A percentile compares a stretch with the other conserved stretches of the same genome.
These are phyloP conservation scores for Komagataella kurtzmanii DNA, from an alignment of 805 yeast genomes.

Conservation along the genomic window DNA sequence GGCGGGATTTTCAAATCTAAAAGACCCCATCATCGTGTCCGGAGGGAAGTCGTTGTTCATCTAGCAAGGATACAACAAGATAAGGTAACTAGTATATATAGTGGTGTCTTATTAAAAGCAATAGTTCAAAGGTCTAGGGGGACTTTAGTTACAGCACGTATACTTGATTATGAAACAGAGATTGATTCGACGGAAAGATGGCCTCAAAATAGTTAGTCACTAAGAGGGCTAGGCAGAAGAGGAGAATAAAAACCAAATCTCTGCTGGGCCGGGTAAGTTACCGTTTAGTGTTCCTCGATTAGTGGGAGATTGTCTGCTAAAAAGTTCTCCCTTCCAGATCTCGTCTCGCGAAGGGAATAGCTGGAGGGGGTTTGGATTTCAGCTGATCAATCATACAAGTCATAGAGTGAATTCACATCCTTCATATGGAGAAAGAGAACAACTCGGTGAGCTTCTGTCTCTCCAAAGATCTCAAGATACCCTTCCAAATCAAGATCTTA, in stretches of 20 bases:
- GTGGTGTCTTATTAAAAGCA: background rate
- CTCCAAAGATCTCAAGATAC: conserved; percentile 39
- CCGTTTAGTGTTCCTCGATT: too few relatives aligned
- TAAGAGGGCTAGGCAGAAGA: background rate
- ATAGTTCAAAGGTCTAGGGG: background rate
- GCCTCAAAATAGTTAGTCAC: background rate
- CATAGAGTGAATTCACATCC: background rate
- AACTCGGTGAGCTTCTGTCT: conserved; percentile 34
- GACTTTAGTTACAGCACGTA: background rate
- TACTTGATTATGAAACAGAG: background rate
- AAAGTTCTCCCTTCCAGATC: background rate
- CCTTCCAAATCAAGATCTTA: conserved; percentile 31
- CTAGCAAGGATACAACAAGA: background rate
- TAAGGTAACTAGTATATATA: background rate
- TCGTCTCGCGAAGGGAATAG: background rate
- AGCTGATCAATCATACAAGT: background rate
- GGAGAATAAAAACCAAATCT: background rate
- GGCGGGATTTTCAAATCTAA: background rate
- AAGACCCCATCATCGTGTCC: background rate
- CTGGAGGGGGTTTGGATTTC: background rate
- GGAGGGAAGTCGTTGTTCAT: background rate
- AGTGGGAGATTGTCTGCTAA: too few relatives aligned
- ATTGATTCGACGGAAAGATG: background rate
- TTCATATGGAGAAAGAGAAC: background rate
- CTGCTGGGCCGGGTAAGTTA: background rate